Base-by-base conservation (phyloP, 768 basidiomycete species). In the Amanita rubescens region DNA sequence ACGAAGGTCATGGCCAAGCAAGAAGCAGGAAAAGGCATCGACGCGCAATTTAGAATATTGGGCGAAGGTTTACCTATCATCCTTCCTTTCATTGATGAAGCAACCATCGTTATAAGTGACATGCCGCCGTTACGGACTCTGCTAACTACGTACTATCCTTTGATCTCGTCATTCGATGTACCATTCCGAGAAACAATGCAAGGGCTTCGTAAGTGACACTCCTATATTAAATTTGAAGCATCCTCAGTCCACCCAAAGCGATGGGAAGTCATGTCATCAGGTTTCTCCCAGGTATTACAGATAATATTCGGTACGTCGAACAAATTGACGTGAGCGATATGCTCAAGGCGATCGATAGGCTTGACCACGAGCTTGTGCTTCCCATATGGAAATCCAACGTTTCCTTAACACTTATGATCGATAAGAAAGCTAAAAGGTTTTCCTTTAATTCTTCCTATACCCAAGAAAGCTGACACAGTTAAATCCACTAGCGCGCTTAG, bases 401-500 rank as follows among this genome's bases (percentile, higher is more conserved):
- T 11, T 95, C 93, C 0, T 65, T 95, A 49, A 82, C 87, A 0
- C 74, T 98, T 54, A 93, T 98, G 92, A 83, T 96, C 51, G 94
- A 98, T 70, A 99, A 98, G 69, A 89, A 89, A 63, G 90, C 93
- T 22, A 98, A 98, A 71, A 91, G 87, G 94, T 92, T 41, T 10
- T 73, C 65, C 30, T 32, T 9, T 15, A 14, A 11, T 14, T 17
- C 3, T 25, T 24, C n/a, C 19, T 6, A 11, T 48, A n/a, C 22
- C 34, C 41, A 10, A 17, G 38, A 48, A 32, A 55, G 27, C 34
- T 49, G 37, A 46, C 48, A 51, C 27, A 12, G 22, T 43, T 22
- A 49, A 35, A 11, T 49, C 54, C 8, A 49, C 3, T 56, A 97
- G 94, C 62, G 93, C 92, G 1, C 71, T 98, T 56, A 93, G 90